Percentiles rank a stretch among this genome's conserved stretches.
Evolutionary conservation across 1,284 basidiomycete genomes (phyloP).

Genomic region (Apiotrichum sp.): DNA sequence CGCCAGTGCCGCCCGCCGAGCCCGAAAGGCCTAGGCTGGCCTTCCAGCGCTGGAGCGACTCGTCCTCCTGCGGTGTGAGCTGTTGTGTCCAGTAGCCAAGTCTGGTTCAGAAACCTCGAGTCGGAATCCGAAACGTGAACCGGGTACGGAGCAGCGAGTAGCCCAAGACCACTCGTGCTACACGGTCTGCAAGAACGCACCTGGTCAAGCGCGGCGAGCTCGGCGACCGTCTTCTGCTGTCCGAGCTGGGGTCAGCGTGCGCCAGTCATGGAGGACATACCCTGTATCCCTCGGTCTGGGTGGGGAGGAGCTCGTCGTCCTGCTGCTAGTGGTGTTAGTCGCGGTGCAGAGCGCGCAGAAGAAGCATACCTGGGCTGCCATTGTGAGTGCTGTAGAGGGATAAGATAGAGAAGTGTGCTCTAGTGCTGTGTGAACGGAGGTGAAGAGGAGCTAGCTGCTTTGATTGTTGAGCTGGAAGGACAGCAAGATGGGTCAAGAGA

Average conservation of each 20-base stretch:
- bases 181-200: conserved; percentile 10
- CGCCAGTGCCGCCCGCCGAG: conserved; percentile 20
- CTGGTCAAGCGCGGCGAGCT: conserved; percentile 50
- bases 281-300: conserved; percentile 46
- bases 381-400: too few species aligned
- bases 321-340: background rate
- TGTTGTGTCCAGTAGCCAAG: background rate
- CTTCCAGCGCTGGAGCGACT: conserved; percentile 55
- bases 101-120: too few species aligned
- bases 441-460: too few species aligned
- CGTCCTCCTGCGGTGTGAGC: conserved; percentile 47
- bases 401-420: too few species aligned
- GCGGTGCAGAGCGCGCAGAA: too few species aligned
- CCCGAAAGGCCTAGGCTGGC: conserved; percentile 51
- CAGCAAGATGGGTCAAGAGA: too few species aligned
- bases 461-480: too few species aligned
- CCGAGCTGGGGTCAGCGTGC: conserved; percentile 29
- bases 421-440: too few species aligned
- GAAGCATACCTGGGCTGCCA: too few species aligned
- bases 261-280: conserved; percentile 9
- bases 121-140: too few species aligned
- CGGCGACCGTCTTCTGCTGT: conserved; percentile 50
- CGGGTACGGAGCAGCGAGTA: too few species aligned
- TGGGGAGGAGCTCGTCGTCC: conserved; percentile 41
- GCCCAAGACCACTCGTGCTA: too few species aligned